A percentile compares a stretch with the other conserved stretches of the same genome.
phyloP scores from a whole-genome alignment of 495 filamentous ascomycete genomes.

The Hypoxylon crocopeplum region DNA sequence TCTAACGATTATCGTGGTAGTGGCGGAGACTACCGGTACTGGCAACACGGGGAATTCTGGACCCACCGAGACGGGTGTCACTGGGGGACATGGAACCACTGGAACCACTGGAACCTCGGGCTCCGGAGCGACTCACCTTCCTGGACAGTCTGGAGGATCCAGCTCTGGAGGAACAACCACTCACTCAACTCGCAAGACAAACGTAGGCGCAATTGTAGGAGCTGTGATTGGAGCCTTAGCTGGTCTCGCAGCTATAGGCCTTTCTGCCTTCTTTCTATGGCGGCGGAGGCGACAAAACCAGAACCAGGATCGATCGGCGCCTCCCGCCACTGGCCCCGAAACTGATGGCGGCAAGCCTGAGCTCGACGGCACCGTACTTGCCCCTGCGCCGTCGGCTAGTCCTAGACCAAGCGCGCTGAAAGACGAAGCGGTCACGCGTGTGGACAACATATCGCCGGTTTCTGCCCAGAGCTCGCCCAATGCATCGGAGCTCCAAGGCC shows the following conservation, averaged over 20 bases:
- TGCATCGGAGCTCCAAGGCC: constrained; percentile 43
- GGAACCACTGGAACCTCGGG: constrained; percentile 7
- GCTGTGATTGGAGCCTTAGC: constrained; percentile 44
- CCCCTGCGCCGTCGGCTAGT: constrained; percentile 34
- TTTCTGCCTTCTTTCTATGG: constrained; percentile 46
- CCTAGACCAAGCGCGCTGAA: constrained; percentile 41
- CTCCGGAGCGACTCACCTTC: not conserved
- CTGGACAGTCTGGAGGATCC: constrained; percentile 5
- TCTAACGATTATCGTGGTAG: constrained; percentile 14
- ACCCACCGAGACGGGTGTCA: constrained; percentile 23
- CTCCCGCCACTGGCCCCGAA: not conserved
- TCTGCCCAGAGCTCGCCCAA: constrained; percentile 37
- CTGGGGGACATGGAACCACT: too few relatives aligned
- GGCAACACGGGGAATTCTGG: constrained; percentile 27
- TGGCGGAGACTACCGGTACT: constrained; percentile 21
- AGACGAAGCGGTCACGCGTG: constrained; percentile 18
- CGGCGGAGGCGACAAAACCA: constrained; percentile 19
- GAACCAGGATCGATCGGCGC: not conserved
- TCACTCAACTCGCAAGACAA: constrained; percentile 19
- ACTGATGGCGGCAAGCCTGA: constrained; percentile 42
- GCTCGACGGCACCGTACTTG: constrained; percentile 38
- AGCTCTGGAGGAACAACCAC: constrained; percentile 8
- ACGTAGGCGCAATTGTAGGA: constrained; percentile 46
- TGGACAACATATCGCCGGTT: constrained; percentile 48
- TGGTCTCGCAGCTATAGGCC: constrained; percentile 43